These are phyloP conservation scores for Kwoniella botswanensis DNA, from an alignment of 768 basidiomycete species.

Conservation along the genomic window DNA sequence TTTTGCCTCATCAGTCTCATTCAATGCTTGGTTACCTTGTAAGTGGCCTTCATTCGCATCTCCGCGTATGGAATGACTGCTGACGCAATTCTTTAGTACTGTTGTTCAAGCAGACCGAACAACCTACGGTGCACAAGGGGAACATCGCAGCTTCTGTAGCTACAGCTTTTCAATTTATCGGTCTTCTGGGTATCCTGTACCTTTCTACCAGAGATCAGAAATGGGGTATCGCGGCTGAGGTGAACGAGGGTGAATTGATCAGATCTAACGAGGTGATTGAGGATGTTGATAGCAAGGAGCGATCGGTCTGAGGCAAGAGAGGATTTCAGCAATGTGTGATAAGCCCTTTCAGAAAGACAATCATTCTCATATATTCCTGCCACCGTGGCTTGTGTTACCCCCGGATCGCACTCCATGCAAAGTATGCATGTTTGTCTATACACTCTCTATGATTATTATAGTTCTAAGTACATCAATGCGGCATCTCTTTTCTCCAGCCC, in stretches of 20 bases:
- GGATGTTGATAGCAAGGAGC: not conserved
- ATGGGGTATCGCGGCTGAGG: not conserved
- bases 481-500: conserved; percentile 23
- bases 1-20: conserved; percentile 17
- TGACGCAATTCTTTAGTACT: conserved; percentile 12
- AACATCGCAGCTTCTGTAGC: conserved; percentile 34
- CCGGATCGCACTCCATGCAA: too few relatives aligned
- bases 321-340: not conserved
- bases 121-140: conserved; percentile 29
- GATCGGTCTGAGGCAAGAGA: not conserved
- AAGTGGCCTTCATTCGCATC: not conserved
- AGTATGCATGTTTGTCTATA: not conserved
- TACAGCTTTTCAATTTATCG: conserved; percentile 11
- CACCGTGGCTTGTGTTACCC: too few relatives aligned
- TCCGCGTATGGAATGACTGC: not conserved
- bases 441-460: conserved; percentile 1
- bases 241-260: not conserved
- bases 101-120: conserved; percentile 33
- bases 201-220: conserved; percentile 26
- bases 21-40: conserved; percentile 35
- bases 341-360: too few relatives aligned
- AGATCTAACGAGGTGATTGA: not conserved
- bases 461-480: conserved; percentile 29
- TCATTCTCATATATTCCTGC: too few relatives aligned
- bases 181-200: conserved; percentile 15